Base-by-base conservation (phyloP, 2,329 filamentous ascomycete genomes). In the Incumbomyces lentus region DNA sequence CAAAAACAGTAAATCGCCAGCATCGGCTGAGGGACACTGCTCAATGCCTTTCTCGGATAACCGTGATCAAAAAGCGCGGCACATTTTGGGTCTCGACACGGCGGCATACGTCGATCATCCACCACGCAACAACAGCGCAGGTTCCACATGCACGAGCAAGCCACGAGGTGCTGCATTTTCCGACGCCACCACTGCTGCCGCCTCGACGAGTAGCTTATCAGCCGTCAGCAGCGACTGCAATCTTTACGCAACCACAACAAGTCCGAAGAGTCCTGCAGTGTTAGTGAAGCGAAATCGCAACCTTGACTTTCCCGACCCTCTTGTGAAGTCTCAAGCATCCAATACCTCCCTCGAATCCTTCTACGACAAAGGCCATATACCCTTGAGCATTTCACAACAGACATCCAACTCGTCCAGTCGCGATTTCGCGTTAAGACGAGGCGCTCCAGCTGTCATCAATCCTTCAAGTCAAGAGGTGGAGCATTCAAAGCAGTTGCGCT, bases 291-390 rank as follows among this genome's bases (percentile, higher is more conserved):
- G 51, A 40, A 47, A 54, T 16, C 14, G 32, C 41, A 18, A 33
- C 16, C 17, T 42, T 42, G n/a, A 38, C 31, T 16, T 30, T 16
- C 18, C 40, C 41, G 17, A 48, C 12, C 43, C 33, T 22, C 47
- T 40, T 16, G 26, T 53, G 30, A 53, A 43, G 38, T 35, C 46
- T 10, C 46, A 48, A 18, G 40, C 33, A 31, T 73, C 71, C 8
- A 64, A 66, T 8, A 68, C 69, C 1, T 68, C 69, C 2, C 55
- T 72, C 10, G 66, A 63, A 50, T 72, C 71, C 36, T 67, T 68
- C 49, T 73, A 71, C 50, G 69, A 67, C 51, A 61, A 66, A 16
- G 63, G 67, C 41, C 67, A 65, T 44, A 64, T 63, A 3, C 62
- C 64, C 14, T 58, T 65, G 12, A 54, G 60, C 7, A 60, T 67